phyloP scores from a whole-genome alignment of 2,329 filamentous ascomycete genomes.

The Xylariaceae sp. region DNA sequence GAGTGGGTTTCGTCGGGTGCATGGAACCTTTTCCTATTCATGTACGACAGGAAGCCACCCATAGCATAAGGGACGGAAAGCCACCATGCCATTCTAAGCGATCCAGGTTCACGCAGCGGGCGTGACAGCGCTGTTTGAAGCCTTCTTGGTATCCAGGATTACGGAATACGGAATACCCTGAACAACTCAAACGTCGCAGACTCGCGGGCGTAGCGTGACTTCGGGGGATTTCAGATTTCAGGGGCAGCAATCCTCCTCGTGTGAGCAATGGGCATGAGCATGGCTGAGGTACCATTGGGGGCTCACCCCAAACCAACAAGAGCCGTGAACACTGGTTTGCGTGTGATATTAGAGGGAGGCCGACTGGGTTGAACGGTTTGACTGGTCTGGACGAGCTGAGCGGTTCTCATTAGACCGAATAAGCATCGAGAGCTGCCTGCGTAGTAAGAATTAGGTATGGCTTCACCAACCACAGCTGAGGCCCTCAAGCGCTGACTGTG shows the following conservation, averaged over 20 bases:
- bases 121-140: not conserved
- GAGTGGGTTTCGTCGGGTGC: slow-evolving; percentile 8
- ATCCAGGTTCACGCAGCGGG: slow-evolving; percentile 9
- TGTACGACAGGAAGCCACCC: slow-evolving; percentile 8
- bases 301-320: not conserved
- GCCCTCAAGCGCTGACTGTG: not conserved
- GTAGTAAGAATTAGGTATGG: not conserved
- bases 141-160: not conserved
- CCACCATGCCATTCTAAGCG: slow-evolving; percentile 15
- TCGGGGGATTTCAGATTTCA: not conserved
- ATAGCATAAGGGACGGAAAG: not conserved
- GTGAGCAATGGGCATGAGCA: not conserved
- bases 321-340: not conserved
- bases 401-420: not conserved
- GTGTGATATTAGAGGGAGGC: not conserved
- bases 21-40: slow-evolving; percentile 9
- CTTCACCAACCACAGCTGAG: not conserved
- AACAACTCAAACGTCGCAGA: not conserved
- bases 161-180: not conserved
- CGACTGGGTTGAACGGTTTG: not conserved
- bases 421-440: not conserved
- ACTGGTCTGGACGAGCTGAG: not conserved
- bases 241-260: not conserved
- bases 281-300: not conserved
- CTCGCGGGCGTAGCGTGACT: not conserved